These are phyloP conservation scores for Dioszegia crocea DNA, from an alignment of 768 basidiomycete genomes.

Conservation along the genomic window DNA sequence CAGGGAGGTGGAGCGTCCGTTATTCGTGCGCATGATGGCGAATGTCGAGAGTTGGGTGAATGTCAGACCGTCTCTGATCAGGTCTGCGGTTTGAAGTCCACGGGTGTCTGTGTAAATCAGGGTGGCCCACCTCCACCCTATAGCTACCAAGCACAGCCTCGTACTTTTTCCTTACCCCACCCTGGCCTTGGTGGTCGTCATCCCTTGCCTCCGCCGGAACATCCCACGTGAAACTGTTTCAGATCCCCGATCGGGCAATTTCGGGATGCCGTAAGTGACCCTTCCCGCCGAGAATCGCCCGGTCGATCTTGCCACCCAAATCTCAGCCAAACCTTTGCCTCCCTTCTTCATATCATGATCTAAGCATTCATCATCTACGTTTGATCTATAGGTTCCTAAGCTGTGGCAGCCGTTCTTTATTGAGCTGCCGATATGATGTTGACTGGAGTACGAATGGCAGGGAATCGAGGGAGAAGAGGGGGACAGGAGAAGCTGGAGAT, in stretches of 20 bases:
- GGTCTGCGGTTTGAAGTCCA: too few species aligned
- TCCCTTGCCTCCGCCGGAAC: too few species aligned
- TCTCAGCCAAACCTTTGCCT: too few species aligned
- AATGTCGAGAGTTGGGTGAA: not conserved
- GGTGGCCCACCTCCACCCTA: too few species aligned
- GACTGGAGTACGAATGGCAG: not conserved
- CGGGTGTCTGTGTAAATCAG: too few species aligned
- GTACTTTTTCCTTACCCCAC: too few species aligned
- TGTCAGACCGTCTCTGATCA: not conserved
- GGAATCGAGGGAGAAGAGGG: not conserved
- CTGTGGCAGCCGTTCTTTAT: conserved; percentile 7
- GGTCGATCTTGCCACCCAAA: not conserved
- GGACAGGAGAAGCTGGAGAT: conserved; percentile 7
- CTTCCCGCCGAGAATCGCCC: not conserved
- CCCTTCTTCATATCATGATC: not conserved
- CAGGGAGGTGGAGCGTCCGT: too few species aligned
- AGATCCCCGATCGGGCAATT: conserved; percentile 1
- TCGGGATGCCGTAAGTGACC: not conserved
- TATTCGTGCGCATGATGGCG: too few species aligned
- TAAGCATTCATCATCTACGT: too few species aligned
- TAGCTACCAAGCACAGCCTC: too few species aligned
- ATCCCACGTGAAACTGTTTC: not conserved
- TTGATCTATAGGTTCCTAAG: not conserved
- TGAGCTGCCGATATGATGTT: conserved; percentile 9
- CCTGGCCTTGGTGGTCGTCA: too few species aligned